These are phyloP conservation scores for Cyberlindnera petersonii DNA, from an alignment of 805 yeast genomes.

Conservation along the genomic window DNA sequence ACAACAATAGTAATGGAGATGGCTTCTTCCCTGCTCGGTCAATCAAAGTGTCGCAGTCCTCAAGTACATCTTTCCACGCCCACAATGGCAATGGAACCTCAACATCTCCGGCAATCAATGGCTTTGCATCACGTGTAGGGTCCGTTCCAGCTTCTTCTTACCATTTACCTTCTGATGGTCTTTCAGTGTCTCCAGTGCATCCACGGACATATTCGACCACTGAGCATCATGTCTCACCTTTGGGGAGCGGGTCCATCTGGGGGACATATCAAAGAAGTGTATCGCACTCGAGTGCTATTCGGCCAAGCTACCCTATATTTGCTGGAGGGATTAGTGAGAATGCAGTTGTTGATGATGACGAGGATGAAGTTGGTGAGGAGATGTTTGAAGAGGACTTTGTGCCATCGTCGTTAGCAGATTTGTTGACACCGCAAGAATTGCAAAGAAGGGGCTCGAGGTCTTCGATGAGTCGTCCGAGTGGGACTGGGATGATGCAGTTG, in stretches of 20 bases:
- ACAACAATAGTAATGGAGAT: slow-evolving; percentile 1
- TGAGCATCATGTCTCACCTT: slow-evolving; percentile 13
- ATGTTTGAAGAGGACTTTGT: slow-evolving; percentile 67
- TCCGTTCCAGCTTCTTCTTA: slow-evolving; percentile 8
- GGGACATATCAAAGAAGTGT: slow-evolving; percentile 17
- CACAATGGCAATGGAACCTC: background rate
- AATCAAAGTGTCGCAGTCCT: slow-evolving; percentile 1
- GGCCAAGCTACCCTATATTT: slow-evolving; percentile 8
- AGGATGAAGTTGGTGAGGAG: slow-evolving; percentile 18
- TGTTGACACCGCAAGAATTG: slow-evolving; percentile 52
- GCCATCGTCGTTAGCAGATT: slow-evolving; percentile 76
- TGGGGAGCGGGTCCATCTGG: slow-evolving; percentile 21
- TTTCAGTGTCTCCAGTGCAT: slow-evolving; percentile 7
- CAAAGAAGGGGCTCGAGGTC: slow-evolving; percentile 65
- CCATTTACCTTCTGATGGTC: background rate
- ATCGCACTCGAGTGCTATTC: slow-evolving; percentile 19
- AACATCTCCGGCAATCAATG: slow-evolving; percentile 2
- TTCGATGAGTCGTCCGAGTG: slow-evolving; percentile 20
- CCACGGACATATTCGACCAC: slow-evolving; percentile 16
- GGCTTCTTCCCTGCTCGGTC: slow-evolving; percentile 8
- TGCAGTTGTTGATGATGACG: slow-evolving; percentile 35
- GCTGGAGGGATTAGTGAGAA: slow-evolving; percentile 10
- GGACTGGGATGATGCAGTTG: background rate
- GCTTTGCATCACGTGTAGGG: slow-evolving; percentile 8
- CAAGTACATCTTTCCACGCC: background rate